phyloP scores from a whole-genome alignment of 2,329 filamentous ascomycete species.

The Aspergillus sp. region DNA sequence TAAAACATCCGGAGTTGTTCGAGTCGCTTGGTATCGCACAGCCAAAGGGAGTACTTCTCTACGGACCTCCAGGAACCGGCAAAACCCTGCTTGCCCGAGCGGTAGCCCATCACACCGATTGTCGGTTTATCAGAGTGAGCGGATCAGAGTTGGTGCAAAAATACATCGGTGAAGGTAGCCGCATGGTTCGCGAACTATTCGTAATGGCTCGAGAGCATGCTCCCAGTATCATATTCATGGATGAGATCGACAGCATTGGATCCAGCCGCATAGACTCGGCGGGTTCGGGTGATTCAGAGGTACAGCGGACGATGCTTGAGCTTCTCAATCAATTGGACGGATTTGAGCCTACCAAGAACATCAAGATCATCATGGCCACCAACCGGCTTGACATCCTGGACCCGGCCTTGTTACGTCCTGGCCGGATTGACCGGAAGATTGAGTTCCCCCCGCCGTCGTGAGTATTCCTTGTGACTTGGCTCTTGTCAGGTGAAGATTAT shows the following conservation, averaged over 20 bases:
- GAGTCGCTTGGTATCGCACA: slow-evolving; percentile 98
- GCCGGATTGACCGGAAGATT: slow-evolving; percentile 97
- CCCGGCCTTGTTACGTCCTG: slow-evolving; percentile 90
- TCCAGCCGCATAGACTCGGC: slow-evolving; percentile 95
- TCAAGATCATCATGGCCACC: slow-evolving; percentile 99
- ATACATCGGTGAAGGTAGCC: slow-evolving; percentile 96
- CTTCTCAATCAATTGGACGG: slow-evolving; percentile 97
- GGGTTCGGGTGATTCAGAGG: slow-evolving; percentile 93
- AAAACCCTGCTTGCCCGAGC: slow-evolving; percentile 95
- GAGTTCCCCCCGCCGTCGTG: slow-evolving; percentile 93
- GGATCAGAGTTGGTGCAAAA: slow-evolving; percentile 97
- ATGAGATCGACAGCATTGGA: slow-evolving; percentile 98
- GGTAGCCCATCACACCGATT: slow-evolving; percentile 97
- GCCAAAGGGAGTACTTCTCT: slow-evolving; percentile 94
- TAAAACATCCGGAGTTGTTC: slow-evolving; percentile 98
- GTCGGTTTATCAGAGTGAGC: slow-evolving; percentile 97
- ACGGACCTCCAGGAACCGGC: slow-evolving; percentile 93
- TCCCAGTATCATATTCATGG: slow-evolving; percentile 99
- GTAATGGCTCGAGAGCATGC: slow-evolving; percentile 99
- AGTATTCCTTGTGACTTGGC: slow-evolving; percentile 21
- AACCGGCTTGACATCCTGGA: slow-evolving; percentile 97
- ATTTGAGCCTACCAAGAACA: slow-evolving; percentile 99
- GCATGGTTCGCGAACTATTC: slow-evolving; percentile 98
- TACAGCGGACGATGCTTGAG: slow-evolving; percentile 98
- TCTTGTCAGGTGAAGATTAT: background rate